Percentiles rank a stretch among this genome's conserved stretches.
phyloP scores from a whole-genome alignment of 2,329 filamentous ascomycete species.

The Xylaria sp. region DNA sequence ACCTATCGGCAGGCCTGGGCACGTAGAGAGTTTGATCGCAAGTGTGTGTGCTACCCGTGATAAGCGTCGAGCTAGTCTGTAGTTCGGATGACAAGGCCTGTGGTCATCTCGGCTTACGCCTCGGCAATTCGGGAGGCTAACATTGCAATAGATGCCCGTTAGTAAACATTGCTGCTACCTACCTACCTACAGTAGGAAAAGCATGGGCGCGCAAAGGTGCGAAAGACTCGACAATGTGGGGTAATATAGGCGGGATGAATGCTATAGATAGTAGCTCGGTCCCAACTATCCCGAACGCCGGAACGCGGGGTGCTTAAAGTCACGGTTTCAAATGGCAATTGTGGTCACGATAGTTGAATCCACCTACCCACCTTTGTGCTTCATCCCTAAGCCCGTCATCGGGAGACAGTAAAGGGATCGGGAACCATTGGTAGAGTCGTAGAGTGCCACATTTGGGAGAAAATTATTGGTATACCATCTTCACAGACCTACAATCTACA shows the following conservation, averaged over 20 bases:
- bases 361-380: constrained; percentile 10
- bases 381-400: background rate
- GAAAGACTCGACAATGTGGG: constrained; percentile 20
- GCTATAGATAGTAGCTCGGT: constrained; percentile 18
- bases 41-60: background rate
- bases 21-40: background rate
- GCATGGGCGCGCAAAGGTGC: background rate
- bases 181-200: too few relatives aligned
- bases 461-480: background rate
- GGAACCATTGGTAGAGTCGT: background rate
- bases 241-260: constrained; percentile 2
- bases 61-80: background rate
- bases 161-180: too few relatives aligned
- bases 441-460: background rate
- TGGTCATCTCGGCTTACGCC: background rate
- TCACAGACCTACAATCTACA: background rate
- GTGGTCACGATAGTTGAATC: constrained; percentile 23
- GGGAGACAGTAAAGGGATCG: background rate
- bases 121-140: constrained; percentile 4
- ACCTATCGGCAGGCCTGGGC: constrained; percentile 6
- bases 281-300: constrained; percentile 24
- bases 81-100: background rate
- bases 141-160: background rate
- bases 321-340: constrained; percentile 4
- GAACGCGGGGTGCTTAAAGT: constrained; percentile 17